phyloP scores from a whole-genome alignment of 306 rosid species.

The Casuarina equisetifolia region DNA sequence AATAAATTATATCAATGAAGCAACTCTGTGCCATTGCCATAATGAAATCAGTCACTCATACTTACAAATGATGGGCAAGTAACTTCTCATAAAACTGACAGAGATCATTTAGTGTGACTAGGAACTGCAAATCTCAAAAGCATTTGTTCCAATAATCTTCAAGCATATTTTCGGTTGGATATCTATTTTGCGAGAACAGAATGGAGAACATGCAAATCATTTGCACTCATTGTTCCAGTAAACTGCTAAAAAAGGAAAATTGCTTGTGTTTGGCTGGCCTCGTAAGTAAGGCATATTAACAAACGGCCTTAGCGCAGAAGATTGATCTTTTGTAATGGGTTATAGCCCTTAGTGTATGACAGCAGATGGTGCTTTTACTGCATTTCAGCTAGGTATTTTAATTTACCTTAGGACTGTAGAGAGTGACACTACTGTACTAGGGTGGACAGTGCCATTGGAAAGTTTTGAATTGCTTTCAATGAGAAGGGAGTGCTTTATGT shows the following conservation, averaged over 20 bases:
- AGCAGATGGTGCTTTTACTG: background rate
- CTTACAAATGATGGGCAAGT: background rate
- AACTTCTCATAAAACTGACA: background rate
- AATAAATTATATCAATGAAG: background rate
- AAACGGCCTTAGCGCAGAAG: background rate
- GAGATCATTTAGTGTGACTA: background rate
- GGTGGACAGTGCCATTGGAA: background rate
- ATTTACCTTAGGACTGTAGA: background rate
- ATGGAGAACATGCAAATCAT: background rate
- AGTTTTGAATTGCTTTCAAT: background rate
- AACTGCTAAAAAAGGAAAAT: background rate
- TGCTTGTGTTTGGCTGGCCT: background rate
- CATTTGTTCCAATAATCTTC: background rate
- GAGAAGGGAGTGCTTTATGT: background rate
- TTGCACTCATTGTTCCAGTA: background rate
- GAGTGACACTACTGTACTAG: background rate
- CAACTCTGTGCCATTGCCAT: background rate
- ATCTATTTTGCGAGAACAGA: background rate
- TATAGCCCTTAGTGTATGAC: background rate
- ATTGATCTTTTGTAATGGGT: background rate
- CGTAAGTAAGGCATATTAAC: background rate
- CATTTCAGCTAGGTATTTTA: slow-evolving; percentile 6
- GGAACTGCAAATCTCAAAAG: background rate
- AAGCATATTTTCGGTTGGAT: background rate
- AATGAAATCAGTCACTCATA: background rate